Base-by-base conservation (phyloP, 176 grass and related monocot species). In the Eleusine coracana region DNA sequence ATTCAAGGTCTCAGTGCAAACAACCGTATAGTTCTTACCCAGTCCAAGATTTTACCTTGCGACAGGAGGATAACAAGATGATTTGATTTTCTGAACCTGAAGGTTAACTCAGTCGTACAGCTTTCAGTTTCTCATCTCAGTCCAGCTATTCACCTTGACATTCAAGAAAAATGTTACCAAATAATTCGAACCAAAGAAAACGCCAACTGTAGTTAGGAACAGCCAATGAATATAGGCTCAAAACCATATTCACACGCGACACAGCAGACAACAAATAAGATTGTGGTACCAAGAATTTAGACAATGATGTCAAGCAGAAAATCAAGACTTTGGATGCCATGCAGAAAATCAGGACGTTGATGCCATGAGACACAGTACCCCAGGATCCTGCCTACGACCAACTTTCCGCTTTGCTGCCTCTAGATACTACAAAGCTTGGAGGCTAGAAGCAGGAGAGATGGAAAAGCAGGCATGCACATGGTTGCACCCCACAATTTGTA, bases 121-220 rank as follows among this genome's bases (percentile, higher is more conserved):
- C 17, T 73, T 48, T 61, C 49, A 12, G 10, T 18, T 75, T 39
- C 54, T 52, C 45, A 27, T 21, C 39, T 39, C 70, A 76, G 13
- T 44, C 70, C 41, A 63, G 76, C 23, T 76, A 7, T 64, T 27
- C 62, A 74, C 10, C 87, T 81, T 84, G 0, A 44, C 34, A 63
- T 80, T 11, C 2, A 89, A 84, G 82, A 75, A 36, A 50, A 75
- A 84, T 10, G 70, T 34, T 23, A 89, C 87, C 82, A 52, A 66
- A 42, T 25, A 25, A 44, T 9, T 25, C 42, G 68, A 21, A 75
- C 56, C 41, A 46, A 85, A 75, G 51, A 40, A 80, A 70, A 2
- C 76, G 68, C 28, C 39, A 44, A 80, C 44, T 78, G 56, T 65
- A 41, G 15, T 27, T 62, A 49, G 15, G 21, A 76, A 82, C 50